These are phyloP conservation scores for Tylopilus vinaceipallidus DNA, from an alignment of 768 basidiomycete genomes.

Conservation along the genomic window DNA sequence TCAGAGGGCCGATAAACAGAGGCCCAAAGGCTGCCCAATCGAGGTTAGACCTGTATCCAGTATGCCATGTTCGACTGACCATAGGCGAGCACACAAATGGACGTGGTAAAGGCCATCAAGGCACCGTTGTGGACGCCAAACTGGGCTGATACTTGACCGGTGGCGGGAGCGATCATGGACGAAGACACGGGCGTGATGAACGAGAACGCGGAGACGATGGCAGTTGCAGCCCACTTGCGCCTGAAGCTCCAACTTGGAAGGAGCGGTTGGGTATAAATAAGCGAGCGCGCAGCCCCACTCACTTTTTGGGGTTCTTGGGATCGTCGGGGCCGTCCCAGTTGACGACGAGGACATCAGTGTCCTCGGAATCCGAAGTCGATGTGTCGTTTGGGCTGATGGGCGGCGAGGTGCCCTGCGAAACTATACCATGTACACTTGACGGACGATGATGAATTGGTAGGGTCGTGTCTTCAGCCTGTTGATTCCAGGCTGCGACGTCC, in stretches of 20 bases:
- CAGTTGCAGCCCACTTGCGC: constrained; percentile 63
- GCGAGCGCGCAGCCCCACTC: constrained; percentile 2
- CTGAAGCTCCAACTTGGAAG: constrained; percentile 51
- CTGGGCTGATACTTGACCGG: constrained; percentile 44
- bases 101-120: constrained; percentile 55
- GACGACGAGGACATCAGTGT: constrained; percentile 33
- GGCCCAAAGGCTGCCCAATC: constrained; percentile 28
- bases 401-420: too few relatives aligned
- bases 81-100: constrained; percentile 59
- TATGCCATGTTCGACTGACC: constrained; percentile 54
- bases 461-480: too few relatives aligned
- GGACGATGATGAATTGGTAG: too few relatives aligned
- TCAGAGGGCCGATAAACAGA: constrained; percentile 54
- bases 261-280: not conserved
- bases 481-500: too few relatives aligned
- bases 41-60: constrained; percentile 53
- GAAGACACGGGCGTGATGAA: constrained; percentile 71
- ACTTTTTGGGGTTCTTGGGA: constrained; percentile 58
- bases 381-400: not conserved
- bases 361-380: not conserved
- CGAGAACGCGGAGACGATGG: constrained; percentile 65
- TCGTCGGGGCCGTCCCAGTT: constrained; percentile 57
- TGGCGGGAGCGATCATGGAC: constrained; percentile 71
- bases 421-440: too few relatives aligned
- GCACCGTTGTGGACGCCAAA: constrained; percentile 54